phyloP scores from a whole-genome alignment of 2,329 filamentous ascomycete species.

The Botrytis sinoallii region DNA sequence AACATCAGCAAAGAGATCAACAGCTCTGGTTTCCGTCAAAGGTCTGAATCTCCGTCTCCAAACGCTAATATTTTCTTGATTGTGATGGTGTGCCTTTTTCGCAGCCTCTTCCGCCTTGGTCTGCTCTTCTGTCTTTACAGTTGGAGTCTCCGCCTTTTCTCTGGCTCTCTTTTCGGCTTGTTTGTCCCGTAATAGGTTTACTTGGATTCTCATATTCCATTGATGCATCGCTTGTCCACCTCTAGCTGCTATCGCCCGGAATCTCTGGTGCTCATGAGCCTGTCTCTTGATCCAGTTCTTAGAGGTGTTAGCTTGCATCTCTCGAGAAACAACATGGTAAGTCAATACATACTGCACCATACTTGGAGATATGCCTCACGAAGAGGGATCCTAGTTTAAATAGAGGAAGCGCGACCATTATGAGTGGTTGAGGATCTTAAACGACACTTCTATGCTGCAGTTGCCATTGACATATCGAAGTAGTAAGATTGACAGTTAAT shows the following conservation, averaged over 20 bases:
- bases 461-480: not conserved
- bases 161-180: slow-evolving; percentile 57
- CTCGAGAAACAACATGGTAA: not conserved
- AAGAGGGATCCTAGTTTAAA: slow-evolving; percentile 66
- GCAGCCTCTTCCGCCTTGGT: slow-evolving; percentile 51
- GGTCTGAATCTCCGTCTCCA: slow-evolving; percentile 62
- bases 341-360: slow-evolving; percentile 57
- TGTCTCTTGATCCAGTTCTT: slow-evolving; percentile 65
- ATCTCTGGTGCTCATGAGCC: slow-evolving; percentile 61
- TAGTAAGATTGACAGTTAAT: not conserved
- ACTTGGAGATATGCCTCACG: slow-evolving; percentile 64
- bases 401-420: slow-evolving; percentile 63
- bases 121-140: slow-evolving; percentile 62
- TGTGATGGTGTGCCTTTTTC: slow-evolving; percentile 37
- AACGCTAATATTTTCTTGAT: slow-evolving; percentile 46
- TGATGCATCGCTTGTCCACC: slow-evolving; percentile 65
- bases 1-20: slow-evolving; percentile 65
- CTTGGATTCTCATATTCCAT: slow-evolving; percentile 63
- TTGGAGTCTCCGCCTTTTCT: slow-evolving; percentile 61
- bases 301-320: slow-evolving; percentile 20
- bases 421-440: slow-evolving; percentile 13
- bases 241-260: slow-evolving; percentile 57
- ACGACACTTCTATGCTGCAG: not conserved
- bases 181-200: slow-evolving; percentile 55
- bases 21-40: slow-evolving; percentile 62